A percentile compares a stretch with the other conserved stretches of the same genome.
Evolutionary conservation across 768 basidiomycete species (phyloP).

Genomic region (Naganishia vaughanmartiniae): DNA sequence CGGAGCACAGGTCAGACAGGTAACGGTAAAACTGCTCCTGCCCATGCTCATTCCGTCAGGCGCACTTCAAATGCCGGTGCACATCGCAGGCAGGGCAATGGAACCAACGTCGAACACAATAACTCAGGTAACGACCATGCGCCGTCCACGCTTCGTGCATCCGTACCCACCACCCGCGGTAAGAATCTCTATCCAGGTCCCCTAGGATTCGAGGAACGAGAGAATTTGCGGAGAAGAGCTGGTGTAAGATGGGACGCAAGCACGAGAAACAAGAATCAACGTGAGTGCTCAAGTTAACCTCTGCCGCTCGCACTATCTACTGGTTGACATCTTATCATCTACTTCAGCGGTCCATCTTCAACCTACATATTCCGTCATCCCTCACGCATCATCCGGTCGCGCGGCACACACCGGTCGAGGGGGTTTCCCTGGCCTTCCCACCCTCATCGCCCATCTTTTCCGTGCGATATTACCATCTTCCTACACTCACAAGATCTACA

Average conservation of each 20-base stretch:
- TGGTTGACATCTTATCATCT: background rate
- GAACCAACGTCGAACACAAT: background rate
- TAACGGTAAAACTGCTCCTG: background rate
- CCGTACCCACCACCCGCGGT: background rate
- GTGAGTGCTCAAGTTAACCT: background rate
- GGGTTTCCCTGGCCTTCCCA: slow-evolving; percentile 2
- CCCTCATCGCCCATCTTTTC: background rate
- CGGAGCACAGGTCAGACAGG: background rate
- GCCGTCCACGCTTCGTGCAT: background rate
- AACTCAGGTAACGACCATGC: background rate
- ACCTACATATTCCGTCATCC: slow-evolving; percentile 26
- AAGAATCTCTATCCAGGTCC: slow-evolving; percentile 16
- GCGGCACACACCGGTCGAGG: slow-evolving; percentile 22
- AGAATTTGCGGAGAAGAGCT: background rate
- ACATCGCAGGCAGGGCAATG: background rate
- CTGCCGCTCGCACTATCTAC: background rate
- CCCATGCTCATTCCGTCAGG: background rate
- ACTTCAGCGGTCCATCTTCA: background rate
- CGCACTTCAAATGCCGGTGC: background rate
- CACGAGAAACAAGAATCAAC: background rate
- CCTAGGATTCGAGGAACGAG: background rate
- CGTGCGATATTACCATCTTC: background rate
- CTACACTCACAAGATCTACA: background rate
- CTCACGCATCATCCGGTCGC: background rate
- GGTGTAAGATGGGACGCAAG: slow-evolving; percentile 5